Percentiles rank a stretch among this genome's conserved stretches.
Conservation (phyloP, 495 filamentous ascomycete genomes). For the Chlorociboria aeruginascens region DNA sequence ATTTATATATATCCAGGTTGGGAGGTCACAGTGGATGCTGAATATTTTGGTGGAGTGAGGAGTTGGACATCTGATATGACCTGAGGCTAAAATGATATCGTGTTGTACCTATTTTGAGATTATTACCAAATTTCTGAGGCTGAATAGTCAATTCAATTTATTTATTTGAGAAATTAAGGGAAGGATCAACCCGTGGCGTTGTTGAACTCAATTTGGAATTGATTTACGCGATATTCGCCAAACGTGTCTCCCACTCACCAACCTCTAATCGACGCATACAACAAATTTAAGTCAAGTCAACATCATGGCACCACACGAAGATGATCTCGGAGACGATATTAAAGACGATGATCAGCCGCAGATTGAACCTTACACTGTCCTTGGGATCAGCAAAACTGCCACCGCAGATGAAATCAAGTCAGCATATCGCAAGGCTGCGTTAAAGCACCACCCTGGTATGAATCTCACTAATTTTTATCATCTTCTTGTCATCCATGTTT, state of each 20-base stretch:
- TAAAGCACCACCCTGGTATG: slow-evolving; percentile 86
- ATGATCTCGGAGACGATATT: slow-evolving; percentile 1
- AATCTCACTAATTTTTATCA: slow-evolving; percentile 18
- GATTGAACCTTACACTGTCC: slow-evolving; percentile 77
- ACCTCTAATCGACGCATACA: neutral
- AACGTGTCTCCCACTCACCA: neutral
- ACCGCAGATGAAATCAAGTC: slow-evolving; percentile 64
- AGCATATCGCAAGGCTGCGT: slow-evolving; percentile 77
- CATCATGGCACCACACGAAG: slow-evolving; percentile 2
- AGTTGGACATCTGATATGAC: no score
- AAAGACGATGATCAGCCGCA: slow-evolving; percentile 14
- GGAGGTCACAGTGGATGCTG: no score
- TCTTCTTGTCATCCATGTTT: slow-evolving; percentile 46
- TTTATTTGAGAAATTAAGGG: no score
- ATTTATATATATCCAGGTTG: no score
- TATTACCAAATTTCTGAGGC: no score
- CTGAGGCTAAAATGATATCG: no score
- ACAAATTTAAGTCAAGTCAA: neutral
- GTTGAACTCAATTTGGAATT: neutral
- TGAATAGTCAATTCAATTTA: no score
- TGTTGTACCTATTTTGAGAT: no score
- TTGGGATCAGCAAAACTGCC: slow-evolving; percentile 53
- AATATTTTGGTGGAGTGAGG: no score
- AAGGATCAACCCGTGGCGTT: neutral
- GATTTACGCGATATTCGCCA: neutral